Evolutionary conservation across 306 rosid genomes (phyloP).

Genomic region (Canavalia gladiata): DNA sequence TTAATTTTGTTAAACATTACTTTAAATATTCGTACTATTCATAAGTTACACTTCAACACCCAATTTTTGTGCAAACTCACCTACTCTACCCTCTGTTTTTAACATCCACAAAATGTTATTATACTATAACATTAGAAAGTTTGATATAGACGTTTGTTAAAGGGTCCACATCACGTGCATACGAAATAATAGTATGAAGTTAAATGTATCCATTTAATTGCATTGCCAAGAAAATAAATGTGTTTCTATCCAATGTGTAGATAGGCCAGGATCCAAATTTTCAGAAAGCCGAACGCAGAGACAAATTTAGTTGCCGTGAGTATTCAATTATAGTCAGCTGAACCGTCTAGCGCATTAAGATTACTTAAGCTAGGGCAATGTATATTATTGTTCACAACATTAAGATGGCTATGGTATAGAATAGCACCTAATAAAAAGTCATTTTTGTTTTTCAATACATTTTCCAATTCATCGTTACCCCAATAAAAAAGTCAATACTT

Average conservation of each 20-base stretch:
- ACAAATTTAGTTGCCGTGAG: not conserved
- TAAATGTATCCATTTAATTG: not conserved
- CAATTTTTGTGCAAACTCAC: not conserved
- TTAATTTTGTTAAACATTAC: not conserved
- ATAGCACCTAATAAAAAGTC: no score
- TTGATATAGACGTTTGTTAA: not conserved
- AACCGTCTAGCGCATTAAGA: not conserved
- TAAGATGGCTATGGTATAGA: no score
- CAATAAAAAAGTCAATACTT: not conserved
- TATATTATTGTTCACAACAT: no score
- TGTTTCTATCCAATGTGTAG: not conserved
- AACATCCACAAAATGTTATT: not conserved
- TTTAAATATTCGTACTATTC: no score
- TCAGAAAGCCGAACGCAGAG: not conserved
- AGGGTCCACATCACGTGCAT: conserved; percentile 17
- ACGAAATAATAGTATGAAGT: not conserved
- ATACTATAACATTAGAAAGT: not conserved
- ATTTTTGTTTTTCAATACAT: not conserved
- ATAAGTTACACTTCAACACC: not conserved
- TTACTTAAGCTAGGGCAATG: no score
- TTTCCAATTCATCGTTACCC: not conserved
- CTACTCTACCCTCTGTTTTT: not conserved
- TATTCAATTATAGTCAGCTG: not conserved
- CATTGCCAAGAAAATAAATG: not conserved
- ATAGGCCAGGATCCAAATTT: not conserved